phyloP scores from a whole-genome alignment of 768 basidiomycete species.

The Serendipita sp. region DNA sequence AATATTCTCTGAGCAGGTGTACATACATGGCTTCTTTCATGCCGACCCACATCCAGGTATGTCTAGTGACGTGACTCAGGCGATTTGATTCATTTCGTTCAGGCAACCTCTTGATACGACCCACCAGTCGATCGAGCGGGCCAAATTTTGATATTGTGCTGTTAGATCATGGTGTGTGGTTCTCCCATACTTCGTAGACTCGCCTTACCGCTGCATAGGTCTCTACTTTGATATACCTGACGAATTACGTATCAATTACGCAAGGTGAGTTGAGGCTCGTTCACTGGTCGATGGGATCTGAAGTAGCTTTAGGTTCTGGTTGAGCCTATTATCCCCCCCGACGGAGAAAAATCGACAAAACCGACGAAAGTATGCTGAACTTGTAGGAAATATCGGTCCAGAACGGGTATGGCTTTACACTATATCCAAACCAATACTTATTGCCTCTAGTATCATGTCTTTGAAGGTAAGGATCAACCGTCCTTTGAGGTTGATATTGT shows the following conservation, averaged over 20 bases:
- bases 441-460: slow-evolving; percentile 1
- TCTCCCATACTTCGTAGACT: background rate
- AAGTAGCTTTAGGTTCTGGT: slow-evolving; percentile 61
- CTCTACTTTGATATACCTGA: slow-evolving; percentile 81
- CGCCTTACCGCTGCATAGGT: background rate
- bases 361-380: slow-evolving; percentile 69
- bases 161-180: slow-evolving; percentile 56
- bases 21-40: slow-evolving; percentile 82
- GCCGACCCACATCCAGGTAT: slow-evolving; percentile 78
- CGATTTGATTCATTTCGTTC: slow-evolving; percentile 5
- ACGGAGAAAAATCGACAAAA: slow-evolving; percentile 47
- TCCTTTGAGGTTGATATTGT: slow-evolving; percentile 15
- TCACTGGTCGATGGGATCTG: no score
- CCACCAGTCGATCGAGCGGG: slow-evolving; percentile 45
- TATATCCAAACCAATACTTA: slow-evolving; percentile 2
- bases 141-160: slow-evolving; percentile 95
- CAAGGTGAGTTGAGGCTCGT: background rate
- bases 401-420: slow-evolving; percentile 44
- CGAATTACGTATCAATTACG: slow-evolving; percentile 61
- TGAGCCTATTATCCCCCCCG: slow-evolving; percentile 64
- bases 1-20: slow-evolving; percentile 93
- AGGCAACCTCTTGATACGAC: slow-evolving; percentile 85
- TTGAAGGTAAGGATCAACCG: background rate
- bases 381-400: slow-evolving; percentile 80
- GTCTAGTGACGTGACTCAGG: background rate